phyloP scores from a whole-genome alignment of 148 eudicot genomes.

The Tetragonia tetragonoides region DNA sequence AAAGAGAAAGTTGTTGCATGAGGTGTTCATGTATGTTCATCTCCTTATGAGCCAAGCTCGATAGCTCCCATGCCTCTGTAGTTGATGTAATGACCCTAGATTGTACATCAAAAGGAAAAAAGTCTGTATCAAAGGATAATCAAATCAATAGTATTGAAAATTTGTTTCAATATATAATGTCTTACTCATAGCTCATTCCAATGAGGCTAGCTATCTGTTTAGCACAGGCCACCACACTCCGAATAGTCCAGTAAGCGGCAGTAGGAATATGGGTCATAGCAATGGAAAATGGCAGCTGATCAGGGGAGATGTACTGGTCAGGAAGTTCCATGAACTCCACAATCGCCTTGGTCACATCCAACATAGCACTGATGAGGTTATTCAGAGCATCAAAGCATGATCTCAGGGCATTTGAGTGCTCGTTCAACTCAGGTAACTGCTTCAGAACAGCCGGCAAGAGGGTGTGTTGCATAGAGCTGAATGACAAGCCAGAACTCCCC shows the following conservation, averaged over 20 bases:
- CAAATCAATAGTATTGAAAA: background rate
- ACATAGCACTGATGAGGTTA: slow-evolving; percentile 49
- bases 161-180: background rate
- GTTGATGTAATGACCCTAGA: slow-evolving; percentile 53
- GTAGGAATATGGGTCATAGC: slow-evolving; percentile 69
- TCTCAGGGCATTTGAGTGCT: slow-evolving; percentile 48
- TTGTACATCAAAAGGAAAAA: background rate
- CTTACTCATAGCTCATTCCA: slow-evolving; percentile 78
- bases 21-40: slow-evolving; percentile 73
- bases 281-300: slow-evolving; percentile 53
- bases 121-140: background rate
- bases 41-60: slow-evolving; percentile 84
- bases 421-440: slow-evolving; percentile 65
- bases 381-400: slow-evolving; percentile 61
- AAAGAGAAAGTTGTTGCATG: slow-evolving; percentile 52
- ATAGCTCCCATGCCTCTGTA: slow-evolving; percentile 91
- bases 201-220: slow-evolving; percentile 60
- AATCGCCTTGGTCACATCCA: slow-evolving; percentile 65
- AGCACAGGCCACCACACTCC: slow-evolving; percentile 77
- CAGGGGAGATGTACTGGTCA: slow-evolving; percentile 60
- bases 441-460: slow-evolving; percentile 71
- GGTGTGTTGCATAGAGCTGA: slow-evolving; percentile 45
- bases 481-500: slow-evolving; percentile 89
- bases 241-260: slow-evolving; percentile 93
- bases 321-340: slow-evolving; percentile 67